Evolutionary conservation across 306 rosid species (phyloP).

Genomic region (Glycyrrhiza uralensis): DNA sequence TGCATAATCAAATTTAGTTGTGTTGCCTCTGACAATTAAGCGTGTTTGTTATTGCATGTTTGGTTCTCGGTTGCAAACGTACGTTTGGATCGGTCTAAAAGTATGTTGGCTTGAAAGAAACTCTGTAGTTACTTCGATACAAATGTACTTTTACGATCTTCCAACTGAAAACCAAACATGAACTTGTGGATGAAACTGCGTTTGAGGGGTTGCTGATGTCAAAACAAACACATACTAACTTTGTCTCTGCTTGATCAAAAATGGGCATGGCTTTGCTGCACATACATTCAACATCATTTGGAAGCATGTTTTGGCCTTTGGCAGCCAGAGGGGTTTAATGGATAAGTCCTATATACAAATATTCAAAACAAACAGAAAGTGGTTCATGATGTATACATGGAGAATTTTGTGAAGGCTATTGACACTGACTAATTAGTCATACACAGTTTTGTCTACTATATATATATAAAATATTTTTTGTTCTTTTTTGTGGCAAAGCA

Average conservation of each 20-base stretch:
- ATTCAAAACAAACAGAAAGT: not conserved
- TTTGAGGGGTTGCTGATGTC: too few species aligned
- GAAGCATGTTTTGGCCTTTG: not conserved
- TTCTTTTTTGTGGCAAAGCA: conserved; percentile 1
- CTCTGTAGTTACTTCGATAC: too few species aligned
- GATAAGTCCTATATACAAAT: not conserved
- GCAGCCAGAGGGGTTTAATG: too few species aligned
- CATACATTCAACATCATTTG: not conserved
- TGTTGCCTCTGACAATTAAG: not conserved
- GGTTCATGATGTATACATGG: not conserved
- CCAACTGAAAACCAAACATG: too few species aligned
- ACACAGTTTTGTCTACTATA: not conserved
- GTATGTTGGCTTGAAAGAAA: too few species aligned
- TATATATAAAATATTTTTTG: not conserved
- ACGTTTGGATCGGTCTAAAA: too few species aligned
- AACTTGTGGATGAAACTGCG: too few species aligned
- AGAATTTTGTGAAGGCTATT: not conserved
- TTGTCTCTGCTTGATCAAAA: not conserved
- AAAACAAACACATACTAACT: not conserved
- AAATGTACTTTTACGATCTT: too few species aligned
- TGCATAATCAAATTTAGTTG: not conserved
- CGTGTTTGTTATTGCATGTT: too few species aligned
- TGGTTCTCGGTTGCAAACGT: too few species aligned
- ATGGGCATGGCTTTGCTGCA: conserved; percentile 1
- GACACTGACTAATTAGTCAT: not conserved